Evolutionary conservation across 2,329 filamentous ascomycete species (phyloP), one percentile per base, ranked within the genome.

Genomic region (Cadophora malorum): DNA sequence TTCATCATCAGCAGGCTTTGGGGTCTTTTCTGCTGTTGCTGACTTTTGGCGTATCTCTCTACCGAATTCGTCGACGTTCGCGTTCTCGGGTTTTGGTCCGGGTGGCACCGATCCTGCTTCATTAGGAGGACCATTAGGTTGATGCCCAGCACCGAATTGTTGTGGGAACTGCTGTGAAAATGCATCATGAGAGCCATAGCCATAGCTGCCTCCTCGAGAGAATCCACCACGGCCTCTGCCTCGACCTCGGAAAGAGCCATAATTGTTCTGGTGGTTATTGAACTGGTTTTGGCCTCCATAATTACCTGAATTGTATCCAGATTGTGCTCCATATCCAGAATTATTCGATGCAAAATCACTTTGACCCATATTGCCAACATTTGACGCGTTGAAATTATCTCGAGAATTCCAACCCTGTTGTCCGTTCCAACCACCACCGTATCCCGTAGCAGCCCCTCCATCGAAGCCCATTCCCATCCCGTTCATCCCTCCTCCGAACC

Each of bases 331-430:
- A 86, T 87, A 92, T 83, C 89, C 90, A 85, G 88, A 85, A 85
- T 91, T 91, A 88, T 90, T 89, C 83, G 87, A 86, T 83, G 90
- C 90, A 88, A 87, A 93, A 83, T 92, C 90, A 91, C 90, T 89
- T 85, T 86, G 85, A 82, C 88, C 89, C 87, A 92, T 92, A 85
- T 89, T 88, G 78, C 82, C 86, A 91, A 83, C 88, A 91, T 88
- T 93, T 91, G 88, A 86, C 89, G 88, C 86, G 89, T 89, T 94
- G 90, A 88, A 93, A 91, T 92, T 93, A 92, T 92, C 90, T 85
- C 88, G 75, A 85, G 88, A 88, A 90, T 90, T 91, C 91, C 90
- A 93, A 85, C 90, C 88, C 83, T 92, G 90, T 83, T 91, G 90
- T 84, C 86, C 86, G 85, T 90, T 91, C 90, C 90, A 93, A 84